phyloP scores from a whole-genome alignment of 805 yeast genomes.

The Torulaspora quercuum region DNA sequence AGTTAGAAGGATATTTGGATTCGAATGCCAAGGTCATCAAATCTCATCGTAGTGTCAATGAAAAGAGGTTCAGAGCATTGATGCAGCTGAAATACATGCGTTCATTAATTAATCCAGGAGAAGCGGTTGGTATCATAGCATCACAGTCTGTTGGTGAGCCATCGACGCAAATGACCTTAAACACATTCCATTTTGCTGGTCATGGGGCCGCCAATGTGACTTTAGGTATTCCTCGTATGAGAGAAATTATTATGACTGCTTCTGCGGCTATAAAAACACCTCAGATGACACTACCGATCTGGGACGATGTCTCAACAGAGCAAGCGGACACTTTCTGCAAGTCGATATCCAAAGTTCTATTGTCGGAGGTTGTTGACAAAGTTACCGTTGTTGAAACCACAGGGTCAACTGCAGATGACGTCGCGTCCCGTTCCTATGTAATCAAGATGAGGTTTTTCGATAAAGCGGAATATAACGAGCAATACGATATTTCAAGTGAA shows the following conservation, averaged over 20 bases:
- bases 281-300: constrained; percentile 91
- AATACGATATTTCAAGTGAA: constrained; percentile 81
- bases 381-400: constrained; percentile 87
- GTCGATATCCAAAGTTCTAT: constrained; percentile 75
- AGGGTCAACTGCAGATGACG: constrained; percentile 49
- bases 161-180: constrained; percentile 97
- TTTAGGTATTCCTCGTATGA: constrained; percentile 98
- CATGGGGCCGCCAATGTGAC: constrained; percentile 99
- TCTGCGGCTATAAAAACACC: constrained; percentile 96
- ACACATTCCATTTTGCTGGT: constrained; percentile 98
- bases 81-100: constrained; percentile 99
- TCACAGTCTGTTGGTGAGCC: constrained; percentile 99
- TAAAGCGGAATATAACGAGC: constrained; percentile 70
- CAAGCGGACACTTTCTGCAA: constrained; percentile 92
- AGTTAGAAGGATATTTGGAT: constrained; percentile 67
- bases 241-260: constrained; percentile 99
- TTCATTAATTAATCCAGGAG: constrained; percentile 93
- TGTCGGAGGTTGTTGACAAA: constrained; percentile 84
- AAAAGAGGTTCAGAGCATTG: constrained; percentile 85
- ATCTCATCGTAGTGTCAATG: constrained; percentile 47
- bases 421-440: constrained; percentile 64
- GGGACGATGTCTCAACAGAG: constrained; percentile 73
- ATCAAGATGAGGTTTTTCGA: constrained; percentile 75
- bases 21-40: constrained; percentile 55
- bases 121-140: constrained; percentile 96